Percentiles rank a stretch among this genome's conserved stretches.
Conservation (phyloP, 1,139 yeast genomes). For the Geotrichum reessii region DNA sequence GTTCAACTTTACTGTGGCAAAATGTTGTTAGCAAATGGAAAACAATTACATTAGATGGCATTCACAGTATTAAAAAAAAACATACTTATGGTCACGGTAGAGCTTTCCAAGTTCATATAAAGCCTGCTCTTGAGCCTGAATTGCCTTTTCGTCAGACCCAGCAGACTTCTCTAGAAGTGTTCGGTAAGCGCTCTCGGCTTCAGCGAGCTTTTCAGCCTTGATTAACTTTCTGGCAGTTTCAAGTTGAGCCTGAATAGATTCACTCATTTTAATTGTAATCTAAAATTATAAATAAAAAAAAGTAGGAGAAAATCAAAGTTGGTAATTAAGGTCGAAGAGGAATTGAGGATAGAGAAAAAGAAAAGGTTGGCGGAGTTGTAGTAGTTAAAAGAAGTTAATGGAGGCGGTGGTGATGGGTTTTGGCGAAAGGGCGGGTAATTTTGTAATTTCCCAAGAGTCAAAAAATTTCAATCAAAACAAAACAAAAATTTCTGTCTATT, state of each 20-base stretch:
- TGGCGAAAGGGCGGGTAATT: background rate
- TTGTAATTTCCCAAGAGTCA: background rate
- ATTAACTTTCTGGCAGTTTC: slow-evolving; percentile 57
- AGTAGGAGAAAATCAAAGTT: background rate
- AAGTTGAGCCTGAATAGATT: slow-evolving; percentile 19
- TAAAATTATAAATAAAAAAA: background rate
- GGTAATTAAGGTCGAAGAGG: background rate
- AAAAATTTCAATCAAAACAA: background rate
- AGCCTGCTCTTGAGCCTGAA: slow-evolving; percentile 38
- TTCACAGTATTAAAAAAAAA: background rate
- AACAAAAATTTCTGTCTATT: background rate
- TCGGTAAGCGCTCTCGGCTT: slow-evolving; percentile 55
- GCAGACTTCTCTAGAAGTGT: slow-evolving; percentile 39
- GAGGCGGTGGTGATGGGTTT: background rate
- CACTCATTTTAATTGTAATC: slow-evolving; percentile 17
- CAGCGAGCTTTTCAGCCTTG: slow-evolving; percentile 42
- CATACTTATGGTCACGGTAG: slow-evolving; percentile 30
- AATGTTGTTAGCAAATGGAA: slow-evolving; percentile 25
- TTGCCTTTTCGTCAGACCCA: slow-evolving; percentile 37
- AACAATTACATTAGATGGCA: slow-evolving; percentile 20
- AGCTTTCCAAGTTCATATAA: slow-evolving; percentile 35
- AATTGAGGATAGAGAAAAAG: background rate
- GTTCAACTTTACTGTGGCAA: slow-evolving; percentile 38
- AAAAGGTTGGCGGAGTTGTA: background rate
- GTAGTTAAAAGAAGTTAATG: background rate